A percentile compares a stretch with the other conserved stretches of the same genome.
Conservation (phyloP, 2,329 filamentous ascomycete species). For the Calonectria hawksworthii region DNA sequence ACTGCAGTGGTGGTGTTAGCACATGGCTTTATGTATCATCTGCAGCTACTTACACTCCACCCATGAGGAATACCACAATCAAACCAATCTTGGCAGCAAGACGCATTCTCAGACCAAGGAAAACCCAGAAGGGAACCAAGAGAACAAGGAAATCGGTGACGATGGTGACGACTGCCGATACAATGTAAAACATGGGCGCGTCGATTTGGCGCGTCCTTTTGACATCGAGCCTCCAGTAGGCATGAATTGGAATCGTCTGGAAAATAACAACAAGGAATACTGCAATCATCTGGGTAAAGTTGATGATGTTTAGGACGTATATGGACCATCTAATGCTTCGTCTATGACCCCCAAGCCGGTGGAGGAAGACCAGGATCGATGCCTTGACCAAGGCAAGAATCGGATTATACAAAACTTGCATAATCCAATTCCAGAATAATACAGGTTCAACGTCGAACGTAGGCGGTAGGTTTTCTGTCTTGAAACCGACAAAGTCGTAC, state of each 20-base stretch:
- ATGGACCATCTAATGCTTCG: slow-evolving; percentile 44
- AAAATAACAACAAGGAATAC: slow-evolving; percentile 56
- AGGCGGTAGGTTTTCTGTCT: slow-evolving; percentile 21
- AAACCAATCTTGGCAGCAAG: slow-evolving; percentile 55
- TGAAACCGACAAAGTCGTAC: slow-evolving; percentile 38
- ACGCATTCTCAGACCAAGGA: slow-evolving; percentile 56
- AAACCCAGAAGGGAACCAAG: slow-evolving; percentile 56
- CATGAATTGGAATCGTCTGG: slow-evolving; percentile 55
- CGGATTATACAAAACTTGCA: slow-evolving; percentile 57
- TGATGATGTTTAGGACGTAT: slow-evolving; percentile 51
- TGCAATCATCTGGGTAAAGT: slow-evolving; percentile 46
- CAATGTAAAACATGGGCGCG: slow-evolving; percentile 48
- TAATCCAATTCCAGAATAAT: slow-evolving; percentile 42
- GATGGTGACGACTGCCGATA: slow-evolving; percentile 54
- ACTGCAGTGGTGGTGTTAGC: slow-evolving; percentile 31
- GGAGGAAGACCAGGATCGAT: slow-evolving; percentile 60
- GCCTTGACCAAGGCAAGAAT: slow-evolving; percentile 61
- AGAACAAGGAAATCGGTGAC: slow-evolving; percentile 57
- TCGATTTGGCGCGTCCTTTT: slow-evolving; percentile 24
- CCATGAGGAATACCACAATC: slow-evolving; percentile 56
- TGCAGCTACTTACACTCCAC: slow-evolving; percentile 48
- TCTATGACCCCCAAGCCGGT: slow-evolving; percentile 52
- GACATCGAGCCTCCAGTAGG: slow-evolving; percentile 48
- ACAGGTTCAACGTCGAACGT: slow-evolving; percentile 33
- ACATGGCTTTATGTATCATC: neutral